A percentile compares a stretch with the other conserved stretches of the same genome.
phyloP scores from a whole-genome alignment of 768 basidiomycete species.

The Floccularia luteovirens region DNA sequence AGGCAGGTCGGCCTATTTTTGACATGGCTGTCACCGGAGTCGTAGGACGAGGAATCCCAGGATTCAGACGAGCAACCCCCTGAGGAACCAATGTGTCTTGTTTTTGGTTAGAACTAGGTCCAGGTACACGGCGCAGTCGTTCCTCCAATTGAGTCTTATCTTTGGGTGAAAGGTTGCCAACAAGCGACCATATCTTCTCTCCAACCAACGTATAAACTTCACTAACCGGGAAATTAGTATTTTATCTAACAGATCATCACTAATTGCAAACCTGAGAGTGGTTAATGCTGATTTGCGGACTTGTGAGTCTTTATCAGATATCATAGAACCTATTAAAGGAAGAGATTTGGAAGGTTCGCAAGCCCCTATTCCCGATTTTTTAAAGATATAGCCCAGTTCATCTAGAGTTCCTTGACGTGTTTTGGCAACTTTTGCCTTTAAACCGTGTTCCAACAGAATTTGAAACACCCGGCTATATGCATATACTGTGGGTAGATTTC shows the following conservation, averaged over 20 bases:
- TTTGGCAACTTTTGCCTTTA: slow-evolving; percentile 87
- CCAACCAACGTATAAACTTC: slow-evolving; percentile 80
- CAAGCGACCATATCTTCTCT: slow-evolving; percentile 77
- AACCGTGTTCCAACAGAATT: slow-evolving; percentile 78
- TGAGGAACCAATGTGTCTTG: slow-evolving; percentile 22
- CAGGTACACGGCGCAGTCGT: slow-evolving; percentile 73
- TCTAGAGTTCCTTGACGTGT: slow-evolving; percentile 84
- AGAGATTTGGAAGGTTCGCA: slow-evolving; percentile 81
- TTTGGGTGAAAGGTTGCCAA: slow-evolving; percentile 71
- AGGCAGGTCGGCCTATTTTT: slow-evolving; percentile 35
- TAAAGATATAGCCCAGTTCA: slow-evolving; percentile 70
- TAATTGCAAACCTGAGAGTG: slow-evolving; percentile 57
- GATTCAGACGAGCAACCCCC: slow-evolving; percentile 44
- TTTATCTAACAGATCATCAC: slow-evolving; percentile 5
- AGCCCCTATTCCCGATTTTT: slow-evolving; percentile 73
- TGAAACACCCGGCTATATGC: slow-evolving; percentile 91
- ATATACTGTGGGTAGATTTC: slow-evolving; percentile 81
- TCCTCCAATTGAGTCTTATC: slow-evolving; percentile 93
- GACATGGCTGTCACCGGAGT: slow-evolving; percentile 29
- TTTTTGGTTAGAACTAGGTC: slow-evolving; percentile 46
- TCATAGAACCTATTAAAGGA: slow-evolving; percentile 66
- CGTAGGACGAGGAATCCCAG: slow-evolving; percentile 37
- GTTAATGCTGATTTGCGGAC: slow-evolving; percentile 85
- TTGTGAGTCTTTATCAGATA: slow-evolving; percentile 83
- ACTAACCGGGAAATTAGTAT: slow-evolving; percentile 32